Percentiles rank a stretch among this genome's conserved stretches.
Evolutionary conservation across 805 yeast species (phyloP).

Genomic region (Starmera amethionina): DNA sequence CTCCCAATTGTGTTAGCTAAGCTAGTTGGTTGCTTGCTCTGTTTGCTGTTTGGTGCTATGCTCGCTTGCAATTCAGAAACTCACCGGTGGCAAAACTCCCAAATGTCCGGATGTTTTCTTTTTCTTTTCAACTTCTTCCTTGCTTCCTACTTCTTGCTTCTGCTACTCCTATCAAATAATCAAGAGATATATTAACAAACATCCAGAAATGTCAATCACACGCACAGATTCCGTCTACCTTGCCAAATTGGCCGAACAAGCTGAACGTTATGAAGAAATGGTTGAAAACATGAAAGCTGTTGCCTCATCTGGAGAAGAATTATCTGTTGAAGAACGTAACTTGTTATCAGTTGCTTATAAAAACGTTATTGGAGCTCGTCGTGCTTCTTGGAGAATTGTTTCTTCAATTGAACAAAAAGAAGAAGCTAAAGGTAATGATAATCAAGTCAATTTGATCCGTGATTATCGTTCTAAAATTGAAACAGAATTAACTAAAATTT

Average conservation of each 20-base stretch:
- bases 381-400: conserved; percentile 99
- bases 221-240: conserved; percentile 98
- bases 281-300: conserved; percentile 97
- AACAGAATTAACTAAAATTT: conserved; percentile 81
- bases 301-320: conserved; percentile 91
- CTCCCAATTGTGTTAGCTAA: too few relatives aligned
- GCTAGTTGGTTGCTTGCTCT: too few relatives aligned
- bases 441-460: conserved; percentile 82
- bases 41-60: too few relatives aligned
- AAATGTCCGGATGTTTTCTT: too few relatives aligned
- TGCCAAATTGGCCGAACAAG: conserved; percentile 98
- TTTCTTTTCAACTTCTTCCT: too few relatives aligned
- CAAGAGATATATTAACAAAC: too few relatives aligned
- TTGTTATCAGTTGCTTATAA: conserved; percentile 95
- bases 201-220: conserved; percentile 51
- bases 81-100: too few relatives aligned
- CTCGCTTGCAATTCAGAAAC: too few relatives aligned
- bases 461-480: conserved; percentile 94
- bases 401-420: conserved; percentile 97
- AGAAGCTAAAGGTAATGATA: conserved; percentile 90
- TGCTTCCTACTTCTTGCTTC: too few relatives aligned
- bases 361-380: conserved; percentile 97
- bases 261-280: conserved; percentile 99
- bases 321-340: conserved; percentile 97
- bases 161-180: too few relatives aligned